A percentile compares a stretch with the other conserved stretches of the same genome.
phyloP scores from a whole-genome alignment of 2,329 filamentous ascomycete species.

The Exophiala lecanii-corni region DNA sequence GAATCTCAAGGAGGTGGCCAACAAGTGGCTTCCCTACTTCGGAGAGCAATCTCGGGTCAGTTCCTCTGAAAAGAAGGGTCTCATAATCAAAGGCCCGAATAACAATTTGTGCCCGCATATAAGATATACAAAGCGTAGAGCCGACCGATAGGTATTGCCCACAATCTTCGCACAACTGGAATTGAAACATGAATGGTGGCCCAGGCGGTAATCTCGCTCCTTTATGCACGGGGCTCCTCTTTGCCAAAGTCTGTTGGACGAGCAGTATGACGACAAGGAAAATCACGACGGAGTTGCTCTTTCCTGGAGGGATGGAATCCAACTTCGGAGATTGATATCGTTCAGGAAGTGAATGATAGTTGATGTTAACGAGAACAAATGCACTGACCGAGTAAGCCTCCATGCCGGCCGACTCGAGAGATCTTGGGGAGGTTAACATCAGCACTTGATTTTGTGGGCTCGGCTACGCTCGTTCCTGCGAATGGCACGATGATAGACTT shows the following conservation, averaged over 20 bases:
- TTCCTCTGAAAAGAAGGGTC: not conserved
- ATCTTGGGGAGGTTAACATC: too few species aligned
- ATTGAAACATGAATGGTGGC: not conserved
- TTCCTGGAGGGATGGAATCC: not conserved
- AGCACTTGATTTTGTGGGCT: too few species aligned
- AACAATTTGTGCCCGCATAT: not conserved
- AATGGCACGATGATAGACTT: too few species aligned
- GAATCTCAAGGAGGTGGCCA: slow-evolving; percentile 35
- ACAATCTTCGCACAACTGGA: not conserved
- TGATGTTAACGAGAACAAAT: too few species aligned
- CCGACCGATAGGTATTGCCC: too few species aligned
- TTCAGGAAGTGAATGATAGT: not conserved
- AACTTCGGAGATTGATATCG: not conserved
- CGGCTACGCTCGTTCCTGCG: too few species aligned
- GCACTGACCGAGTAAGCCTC: too few species aligned
- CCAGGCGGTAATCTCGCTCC: not conserved
- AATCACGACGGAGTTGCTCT: not conserved
- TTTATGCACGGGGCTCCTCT: not conserved
- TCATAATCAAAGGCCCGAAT: not conserved
- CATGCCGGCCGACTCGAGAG: too few species aligned
- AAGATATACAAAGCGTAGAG: not conserved
- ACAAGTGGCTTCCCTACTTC: slow-evolving; percentile 26
- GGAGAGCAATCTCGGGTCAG: not conserved
- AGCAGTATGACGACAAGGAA: not conserved
- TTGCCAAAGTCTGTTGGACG: not conserved